Evolutionary conservation across 257 asterid species (phyloP), one percentile per base, ranked within the genome.

Genomic region (Solanum tacnaense): DNA sequence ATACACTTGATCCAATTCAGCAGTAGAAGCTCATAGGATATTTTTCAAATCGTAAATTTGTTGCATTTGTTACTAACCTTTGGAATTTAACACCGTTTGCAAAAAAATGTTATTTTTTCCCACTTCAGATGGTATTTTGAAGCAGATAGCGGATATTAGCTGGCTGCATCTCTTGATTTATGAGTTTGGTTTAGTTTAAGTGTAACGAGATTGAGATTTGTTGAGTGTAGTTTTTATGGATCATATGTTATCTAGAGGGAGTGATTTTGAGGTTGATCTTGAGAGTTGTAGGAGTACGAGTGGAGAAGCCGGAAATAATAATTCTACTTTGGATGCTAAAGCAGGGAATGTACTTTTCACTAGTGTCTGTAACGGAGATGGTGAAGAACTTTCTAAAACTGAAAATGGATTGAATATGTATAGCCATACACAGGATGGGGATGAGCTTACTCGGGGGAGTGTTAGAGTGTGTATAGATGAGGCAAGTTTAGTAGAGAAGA

Each of bases 221-320:
- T 29, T 32, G 44, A 23, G 49, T 86, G 58, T 79, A 84, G 75
- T 83, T 70, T 27, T 41, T 23, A 93, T 93, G 94, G 94, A 91
- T 90, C 84, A 73, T 71, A 65, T 49, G 79, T 39, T 84, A 34
- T 84, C 81, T 88, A 91, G 90, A 87, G 96, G 90, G 58, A 87
- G 90, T 32, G 93, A 95, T 6, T 81, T 86, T 84, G 89, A 87
- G 49, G 90, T 92, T 49, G 96, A 94, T 88, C 92, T 94, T 29
- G 96, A 91, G 85, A 67, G 89, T 38, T 87, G 90, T 85, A 34
- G 88, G 60, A 87, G 75, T 72, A 20, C 83, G 49, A 89, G 86
- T 87, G 89, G 78, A 84, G 94, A 91, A 87, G 89, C 65, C 34
- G 89, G 34, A 88, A 85, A 84, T 65, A 87, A 91, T 89, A 71